Evolutionary conservation across 1,284 basidiomycete species (phyloP).

Genomic region (Lignosus rhinocerotis): DNA sequence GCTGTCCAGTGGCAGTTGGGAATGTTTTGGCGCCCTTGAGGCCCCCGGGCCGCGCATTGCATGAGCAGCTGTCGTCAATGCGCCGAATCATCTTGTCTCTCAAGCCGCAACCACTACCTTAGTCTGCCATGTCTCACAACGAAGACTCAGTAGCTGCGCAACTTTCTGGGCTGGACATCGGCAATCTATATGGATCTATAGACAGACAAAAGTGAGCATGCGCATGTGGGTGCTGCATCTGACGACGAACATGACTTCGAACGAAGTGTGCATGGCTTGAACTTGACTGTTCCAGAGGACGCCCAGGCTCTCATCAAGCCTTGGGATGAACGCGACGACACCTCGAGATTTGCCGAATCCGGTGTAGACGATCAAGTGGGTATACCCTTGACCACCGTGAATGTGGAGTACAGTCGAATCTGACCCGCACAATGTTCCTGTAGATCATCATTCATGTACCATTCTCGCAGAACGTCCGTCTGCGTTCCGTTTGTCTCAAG

Average conservation of each 20-base stretch:
- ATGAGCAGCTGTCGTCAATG: too few species aligned
- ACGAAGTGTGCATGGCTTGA: conserved; percentile 75
- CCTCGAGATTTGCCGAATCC: conserved; percentile 62
- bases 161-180: conserved; percentile 41
- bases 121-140: conserved; percentile 9
- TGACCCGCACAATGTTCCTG: conserved; percentile 6
- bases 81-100: not conserved
- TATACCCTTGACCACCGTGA: conserved; percentile 6
- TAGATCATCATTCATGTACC: conserved; percentile 81
- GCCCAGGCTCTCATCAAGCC: conserved; percentile 75
- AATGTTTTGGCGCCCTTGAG: not conserved
- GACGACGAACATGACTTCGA: conserved; percentile 23
- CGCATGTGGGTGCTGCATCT: conserved; percentile 12
- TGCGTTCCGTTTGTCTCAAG: conserved; percentile 73
- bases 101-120: not conserved
- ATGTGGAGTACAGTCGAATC: not conserved
- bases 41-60: conserved; percentile 4
- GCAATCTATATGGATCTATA: conserved; percentile 63
- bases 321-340: conserved; percentile 77
- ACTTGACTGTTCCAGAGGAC: conserved; percentile 73
- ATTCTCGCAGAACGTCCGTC: conserved; percentile 74
- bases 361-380: conserved; percentile 79
- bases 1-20: not conserved
- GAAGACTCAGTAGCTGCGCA: conserved; percentile 22
- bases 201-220: conserved; percentile 71